A percentile compares a stretch with the other conserved stretches of the same genome.
These are phyloP conservation scores for Trametes elegans DNA, from an alignment of 768 basidiomycete species.

Conservation along the genomic window DNA sequence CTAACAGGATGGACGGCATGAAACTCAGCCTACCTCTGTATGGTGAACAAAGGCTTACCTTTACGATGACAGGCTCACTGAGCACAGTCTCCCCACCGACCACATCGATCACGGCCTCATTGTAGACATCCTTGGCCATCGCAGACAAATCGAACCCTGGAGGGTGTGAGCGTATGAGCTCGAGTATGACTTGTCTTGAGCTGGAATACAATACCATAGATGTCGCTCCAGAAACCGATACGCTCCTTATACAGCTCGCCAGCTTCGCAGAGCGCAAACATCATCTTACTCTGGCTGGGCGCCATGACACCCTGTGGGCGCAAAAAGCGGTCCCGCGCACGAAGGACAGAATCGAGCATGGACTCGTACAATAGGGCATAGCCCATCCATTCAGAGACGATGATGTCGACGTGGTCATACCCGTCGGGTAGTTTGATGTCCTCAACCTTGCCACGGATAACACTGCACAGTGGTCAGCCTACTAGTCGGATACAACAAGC, in stretches of 20 bases:
- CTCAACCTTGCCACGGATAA: conserved; percentile 90
- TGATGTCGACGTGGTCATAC: conserved; percentile 82
- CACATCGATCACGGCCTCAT: conserved; percentile 84
- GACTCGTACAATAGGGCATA: conserved; percentile 91
- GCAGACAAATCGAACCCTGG: conserved; percentile 84
- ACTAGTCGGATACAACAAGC: neutral
- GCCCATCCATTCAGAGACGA: conserved; percentile 98
- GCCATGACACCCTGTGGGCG: conserved; percentile 70
- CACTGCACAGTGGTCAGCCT: conserved; percentile 39
- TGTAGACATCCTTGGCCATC: conserved; percentile 74
- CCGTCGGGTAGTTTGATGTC: conserved; percentile 75
- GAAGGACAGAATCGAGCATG: conserved; percentile 94
- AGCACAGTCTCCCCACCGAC: conserved; percentile 63
- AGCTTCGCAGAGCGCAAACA: conserved; percentile 80
- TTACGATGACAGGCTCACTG: conserved; percentile 61
- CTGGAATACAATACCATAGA: conserved; percentile 68
- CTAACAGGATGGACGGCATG: conserved; percentile 37
- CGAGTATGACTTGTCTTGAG: too few species aligned
- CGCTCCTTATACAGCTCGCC: conserved; percentile 76
- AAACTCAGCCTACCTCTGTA: neutral
- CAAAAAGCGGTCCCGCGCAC: conserved; percentile 86
- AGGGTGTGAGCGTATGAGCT: neutral
- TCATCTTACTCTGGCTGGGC: conserved; percentile 85
- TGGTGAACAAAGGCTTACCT: conserved; percentile 43
- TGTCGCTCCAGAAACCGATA: conserved; percentile 84